Conservation (phyloP, 139 green algal species). For the Pseudopediastrum boryanum region DNA sequence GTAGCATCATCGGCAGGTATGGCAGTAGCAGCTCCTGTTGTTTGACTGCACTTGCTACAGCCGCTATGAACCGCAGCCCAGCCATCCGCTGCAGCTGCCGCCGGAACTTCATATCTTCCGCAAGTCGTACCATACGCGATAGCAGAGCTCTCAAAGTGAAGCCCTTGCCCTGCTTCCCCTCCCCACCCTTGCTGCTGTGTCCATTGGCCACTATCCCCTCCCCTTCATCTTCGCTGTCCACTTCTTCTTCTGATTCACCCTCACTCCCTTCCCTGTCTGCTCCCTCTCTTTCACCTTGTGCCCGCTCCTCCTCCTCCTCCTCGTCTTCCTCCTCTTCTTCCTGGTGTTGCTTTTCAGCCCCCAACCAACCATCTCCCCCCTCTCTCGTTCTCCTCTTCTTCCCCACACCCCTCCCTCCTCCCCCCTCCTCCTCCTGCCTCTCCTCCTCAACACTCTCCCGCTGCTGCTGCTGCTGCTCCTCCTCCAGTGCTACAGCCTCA, state of each 20-base stretch:
- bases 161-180: constrained; percentile 7
- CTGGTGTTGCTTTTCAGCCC: constrained; percentile 18
- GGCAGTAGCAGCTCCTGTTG: constrained; percentile 30
- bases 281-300: constrained; percentile 35
- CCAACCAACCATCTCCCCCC: too few species aligned
- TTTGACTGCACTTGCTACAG: constrained; percentile 53
- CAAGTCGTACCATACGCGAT: constrained; percentile 69
- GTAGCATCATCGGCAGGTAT: constrained; percentile 72
- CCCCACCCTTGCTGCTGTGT: constrained; percentile 1
- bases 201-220: constrained; percentile 25
- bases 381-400: constrained; percentile 23
- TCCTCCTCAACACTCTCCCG: constrained; percentile 34
- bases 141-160: constrained; percentile 74
- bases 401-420: constrained; percentile 14
- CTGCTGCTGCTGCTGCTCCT: constrained; percentile 3
- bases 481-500: constrained; percentile 36
- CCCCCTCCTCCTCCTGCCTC: constrained; percentile 25
- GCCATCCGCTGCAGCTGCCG: constrained; percentile 56
- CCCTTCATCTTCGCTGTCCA: constrained; percentile 22
- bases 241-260: constrained; percentile 9
- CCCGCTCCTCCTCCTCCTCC: constrained; percentile 22
- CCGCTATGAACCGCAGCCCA: constrained; percentile 83
- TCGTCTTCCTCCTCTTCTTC: constrained; percentile 31
- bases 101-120: constrained; percentile 62
- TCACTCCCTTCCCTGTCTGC: constrained; percentile 15